Evolutionary conservation across 192 early-diverging fungal genomes (phyloP).

Genomic region (Umbelopsis sp.): DNA sequence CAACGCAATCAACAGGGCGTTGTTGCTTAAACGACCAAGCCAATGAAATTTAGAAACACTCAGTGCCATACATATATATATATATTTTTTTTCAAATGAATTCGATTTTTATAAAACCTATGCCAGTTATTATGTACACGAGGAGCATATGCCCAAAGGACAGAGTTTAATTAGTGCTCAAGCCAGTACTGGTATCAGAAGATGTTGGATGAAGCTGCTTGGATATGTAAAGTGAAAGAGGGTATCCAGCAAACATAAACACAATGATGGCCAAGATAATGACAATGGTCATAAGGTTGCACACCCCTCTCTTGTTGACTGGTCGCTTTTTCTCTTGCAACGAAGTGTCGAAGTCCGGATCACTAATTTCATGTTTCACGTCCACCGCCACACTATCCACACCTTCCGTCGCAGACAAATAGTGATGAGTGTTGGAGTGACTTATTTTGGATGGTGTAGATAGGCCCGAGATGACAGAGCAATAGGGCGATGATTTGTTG

Average conservation of each 20-base stretch:
- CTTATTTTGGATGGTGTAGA: conserved; percentile 26
- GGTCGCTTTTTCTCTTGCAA: conserved; percentile 4
- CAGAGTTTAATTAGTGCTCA: background rate
- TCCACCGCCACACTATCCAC: background rate
- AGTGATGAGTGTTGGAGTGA: conserved; percentile 25
- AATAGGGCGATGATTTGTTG: background rate
- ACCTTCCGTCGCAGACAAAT: conserved; percentile 13
- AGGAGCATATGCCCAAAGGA: background rate
- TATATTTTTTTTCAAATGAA: conserved; percentile 11
- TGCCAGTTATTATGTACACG: background rate
- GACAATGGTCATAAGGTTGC: conserved; percentile 29
- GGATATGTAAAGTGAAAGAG: conserved; percentile 23
- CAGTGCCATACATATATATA: background rate
- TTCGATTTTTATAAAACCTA: background rate
- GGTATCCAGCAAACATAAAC: conserved; percentile 32
- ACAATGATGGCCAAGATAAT: conserved; percentile 23
- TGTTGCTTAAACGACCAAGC: background rate
- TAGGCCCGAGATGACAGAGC: conserved; percentile 15
- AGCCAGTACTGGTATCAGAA: background rate
- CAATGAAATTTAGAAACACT: background rate
- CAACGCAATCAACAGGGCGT: conserved; percentile 9
- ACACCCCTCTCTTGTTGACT: conserved; percentile 19
- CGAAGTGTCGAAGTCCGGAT: conserved; percentile 6
- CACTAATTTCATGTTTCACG: background rate
- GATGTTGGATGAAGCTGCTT: conserved; percentile 15